A percentile compares a stretch with the other conserved stretches of the same genome.
phyloP scores from a whole-genome alignment of 768 basidiomycete genomes.

The Coprinellus micaceus region DNA sequence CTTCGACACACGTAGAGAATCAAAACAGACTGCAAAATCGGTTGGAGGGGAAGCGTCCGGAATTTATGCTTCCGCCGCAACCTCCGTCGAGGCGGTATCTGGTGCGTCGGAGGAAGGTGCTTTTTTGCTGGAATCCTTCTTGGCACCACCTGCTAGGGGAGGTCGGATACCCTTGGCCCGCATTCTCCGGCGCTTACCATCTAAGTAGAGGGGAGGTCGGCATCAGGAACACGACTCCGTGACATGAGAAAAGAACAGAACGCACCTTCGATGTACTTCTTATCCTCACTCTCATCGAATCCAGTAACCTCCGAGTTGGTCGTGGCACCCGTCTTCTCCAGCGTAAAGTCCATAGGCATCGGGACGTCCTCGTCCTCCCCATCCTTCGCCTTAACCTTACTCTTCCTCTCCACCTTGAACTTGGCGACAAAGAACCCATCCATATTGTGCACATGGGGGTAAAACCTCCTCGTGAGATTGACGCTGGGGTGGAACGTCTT shows the following conservation, averaged over 20 bases:
- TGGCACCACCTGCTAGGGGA: slow-evolving; percentile 42
- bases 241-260: slow-evolving; percentile 15
- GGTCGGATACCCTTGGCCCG: slow-evolving; percentile 72
- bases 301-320: slow-evolving; percentile 33
- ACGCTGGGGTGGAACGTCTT: slow-evolving; percentile 83
- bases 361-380: slow-evolving; percentile 27
- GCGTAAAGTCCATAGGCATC: slow-evolving; percentile 22
- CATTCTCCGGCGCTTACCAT: slow-evolving; percentile 70
- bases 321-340: slow-evolving; percentile 20
- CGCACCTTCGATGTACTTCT: slow-evolving; percentile 75
- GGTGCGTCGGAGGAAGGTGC: too few relatives aligned
- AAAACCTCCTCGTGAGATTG: slow-evolving; percentile 82
- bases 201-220: slow-evolving; percentile 30
- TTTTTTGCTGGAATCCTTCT: background rate
- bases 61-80: background rate
- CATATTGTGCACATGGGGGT: slow-evolving; percentile 99
- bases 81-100: background rate
- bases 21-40: too few relatives aligned
- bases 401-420: slow-evolving; percentile 86
- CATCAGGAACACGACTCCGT: slow-evolving; percentile 8
- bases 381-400: slow-evolving; percentile 38
- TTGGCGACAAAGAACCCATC: slow-evolving; percentile 99
- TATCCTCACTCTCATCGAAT: slow-evolving; percentile 78
- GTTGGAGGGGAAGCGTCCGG: too few relatives aligned
- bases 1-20: too few relatives aligned